A percentile compares a stretch with the other conserved stretches of the same genome.
Evolutionary conservation across 805 yeast species (phyloP).

Genomic region (Spathaspora sp.): DNA sequence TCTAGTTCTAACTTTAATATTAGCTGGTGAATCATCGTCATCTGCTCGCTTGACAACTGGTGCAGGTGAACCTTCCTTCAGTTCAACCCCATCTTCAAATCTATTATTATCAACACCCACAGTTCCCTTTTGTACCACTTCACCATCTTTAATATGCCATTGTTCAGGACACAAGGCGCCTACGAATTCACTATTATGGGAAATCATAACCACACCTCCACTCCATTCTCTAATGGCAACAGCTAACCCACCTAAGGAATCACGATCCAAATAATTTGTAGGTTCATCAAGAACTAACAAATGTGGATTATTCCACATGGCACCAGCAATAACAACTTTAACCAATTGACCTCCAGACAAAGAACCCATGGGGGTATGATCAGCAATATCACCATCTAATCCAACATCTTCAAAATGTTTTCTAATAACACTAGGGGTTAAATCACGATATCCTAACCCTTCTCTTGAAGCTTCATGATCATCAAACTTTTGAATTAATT

Average conservation of each 20-base stretch:
- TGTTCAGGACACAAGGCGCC: constrained; percentile 98
- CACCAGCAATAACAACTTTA: constrained; percentile 98
- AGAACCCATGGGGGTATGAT: constrained; percentile 95
- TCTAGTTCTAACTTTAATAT: constrained; percentile 86
- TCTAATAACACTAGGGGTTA: constrained; percentile 86
- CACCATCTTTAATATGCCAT: constrained; percentile 95
- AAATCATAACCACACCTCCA: constrained; percentile 98
- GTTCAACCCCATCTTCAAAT: constrained; percentile 76
- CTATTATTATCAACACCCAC: constrained; percentile 70
- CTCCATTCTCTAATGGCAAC: constrained; percentile 97
- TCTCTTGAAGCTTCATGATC: constrained; percentile 48
- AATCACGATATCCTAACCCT: constrained; percentile 45
- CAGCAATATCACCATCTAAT: constrained; percentile 96
- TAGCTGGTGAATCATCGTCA: constrained; percentile 91
- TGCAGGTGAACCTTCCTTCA: constrained; percentile 44
- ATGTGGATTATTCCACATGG: constrained; percentile 99
- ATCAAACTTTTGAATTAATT: constrained; percentile 42
- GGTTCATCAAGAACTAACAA: constrained; percentile 96
- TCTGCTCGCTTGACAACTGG: constrained; percentile 44
- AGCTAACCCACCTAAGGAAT: constrained; percentile 95
- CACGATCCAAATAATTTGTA: constrained; percentile 96
- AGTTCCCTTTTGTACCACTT: constrained; percentile 78
- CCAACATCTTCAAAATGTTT: constrained; percentile 98
- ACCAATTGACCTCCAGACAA: constrained; percentile 98
- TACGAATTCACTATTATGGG: constrained; percentile 95